Evolutionary conservation across 495 filamentous ascomycete genomes (phyloP), one percentile per base, ranked within the genome.

Genomic region (Peziza echinospora): DNA sequence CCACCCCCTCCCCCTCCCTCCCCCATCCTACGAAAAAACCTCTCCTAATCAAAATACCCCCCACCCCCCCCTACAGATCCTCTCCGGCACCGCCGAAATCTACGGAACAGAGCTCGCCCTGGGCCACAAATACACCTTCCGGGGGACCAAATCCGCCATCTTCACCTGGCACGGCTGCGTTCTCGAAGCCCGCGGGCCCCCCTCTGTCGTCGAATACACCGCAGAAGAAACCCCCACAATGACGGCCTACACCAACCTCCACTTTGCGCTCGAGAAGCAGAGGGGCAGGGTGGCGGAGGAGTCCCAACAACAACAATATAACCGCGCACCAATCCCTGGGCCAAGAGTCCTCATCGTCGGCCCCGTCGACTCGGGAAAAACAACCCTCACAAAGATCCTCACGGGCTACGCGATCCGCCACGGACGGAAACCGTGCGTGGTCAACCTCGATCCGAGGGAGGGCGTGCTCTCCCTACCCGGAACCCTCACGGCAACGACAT

Each of bases 61-160:
- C n/a, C 41, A 21, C 10, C 62, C 64, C 17, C 61, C 60, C 23
- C n/a, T 34, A 41, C 37, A 80, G 71, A 70, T 99, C 19, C 62
- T 81, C 30, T 71, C 69, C 28, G 89, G 89, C 52, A 84, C 76
- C 10, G 91, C 91, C 34, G 89, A 99, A 67, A 73, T 91, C 56
- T 93, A 96, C 64, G 91, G 91, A 59, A 89, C 85, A 43, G 86
- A 96, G 63, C 80, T 99, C 47, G 84, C 84, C 10, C 70, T 73
- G 10, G 80, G 77, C 48, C 76, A 79, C 46, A 68, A 69, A 1
- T 96, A 96, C 68, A 77, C 72, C 34, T 92, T 99, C 63, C 68
- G 69, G 24, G 81, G 83, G 17, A 76, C 72, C 26, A 92, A 92
- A 62, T 77, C 80, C 26, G 83, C 84, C 21, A 78, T 99, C 50